These are phyloP conservation scores for bread wheat (Triticum aestivum) DNA, from an alignment of 176 grass and related monocot genomes.

Conservation along the genomic window DNA sequence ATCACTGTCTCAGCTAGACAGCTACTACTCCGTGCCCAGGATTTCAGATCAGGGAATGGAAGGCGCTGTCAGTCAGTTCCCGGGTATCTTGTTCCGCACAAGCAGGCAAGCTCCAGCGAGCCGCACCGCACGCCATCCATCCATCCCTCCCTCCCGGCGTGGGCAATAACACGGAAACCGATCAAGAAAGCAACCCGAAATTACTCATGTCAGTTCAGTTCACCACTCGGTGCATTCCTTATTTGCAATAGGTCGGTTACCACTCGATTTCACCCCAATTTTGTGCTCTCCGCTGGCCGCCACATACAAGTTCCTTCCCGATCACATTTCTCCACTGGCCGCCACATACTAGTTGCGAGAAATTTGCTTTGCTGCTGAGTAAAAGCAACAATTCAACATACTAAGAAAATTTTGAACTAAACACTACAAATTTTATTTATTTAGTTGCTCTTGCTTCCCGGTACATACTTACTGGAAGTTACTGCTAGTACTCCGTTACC, in stretches of 20 bases:
- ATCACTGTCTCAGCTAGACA: background rate
- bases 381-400: background rate
- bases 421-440: constrained; percentile 32
- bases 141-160: background rate
- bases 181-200: background rate
- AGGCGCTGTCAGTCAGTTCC: background rate
- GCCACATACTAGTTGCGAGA: background rate
- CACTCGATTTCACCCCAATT: background rate
- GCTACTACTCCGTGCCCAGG: background rate
- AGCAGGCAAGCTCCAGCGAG: background rate
- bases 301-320: too few relatives aligned
- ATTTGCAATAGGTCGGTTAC: background rate
- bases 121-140: background rate
- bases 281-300: background rate
- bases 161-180: background rate
- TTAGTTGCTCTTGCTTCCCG: background rate
- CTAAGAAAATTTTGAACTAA: background rate
- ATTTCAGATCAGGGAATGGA: background rate
- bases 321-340: too few relatives aligned
- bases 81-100: background rate
- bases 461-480: constrained; percentile 26
- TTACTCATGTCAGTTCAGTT: background rate
- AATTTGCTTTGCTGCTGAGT: background rate
- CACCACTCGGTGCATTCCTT: background rate
- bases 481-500: constrained; percentile 26